Evolutionary conservation across 2,329 filamentous ascomycete genomes (phyloP).

Genomic region (Zymoseptoria pseudotritici): DNA sequence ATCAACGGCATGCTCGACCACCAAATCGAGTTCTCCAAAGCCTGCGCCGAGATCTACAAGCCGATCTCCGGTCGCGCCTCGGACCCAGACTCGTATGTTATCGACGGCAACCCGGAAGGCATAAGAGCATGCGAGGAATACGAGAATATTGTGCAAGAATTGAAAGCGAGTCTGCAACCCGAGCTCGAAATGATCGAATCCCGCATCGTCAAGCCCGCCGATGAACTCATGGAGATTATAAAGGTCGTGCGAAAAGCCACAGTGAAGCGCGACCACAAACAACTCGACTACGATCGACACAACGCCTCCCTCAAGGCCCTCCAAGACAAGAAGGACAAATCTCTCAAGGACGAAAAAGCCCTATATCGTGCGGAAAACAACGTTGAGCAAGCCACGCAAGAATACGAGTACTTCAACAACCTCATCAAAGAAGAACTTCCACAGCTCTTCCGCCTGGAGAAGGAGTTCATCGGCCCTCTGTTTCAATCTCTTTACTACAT

Average conservation of each 20-base stretch:
- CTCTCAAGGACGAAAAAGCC: conserved; percentile 92
- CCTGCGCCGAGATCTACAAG: conserved; percentile 94
- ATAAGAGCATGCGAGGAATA: conserved; percentile 96
- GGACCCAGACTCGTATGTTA: conserved; percentile 74
- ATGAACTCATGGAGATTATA: conserved; percentile 89
- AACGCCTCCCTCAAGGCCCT: conserved; percentile 80
- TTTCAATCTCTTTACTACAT: conserved; percentile 99
- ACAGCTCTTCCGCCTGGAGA: conserved; percentile 80
- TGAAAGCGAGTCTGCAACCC: conserved; percentile 79
- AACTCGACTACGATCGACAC: conserved; percentile 90
- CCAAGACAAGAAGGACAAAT: conserved; percentile 95
- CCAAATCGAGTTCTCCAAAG: conserved; percentile 97
- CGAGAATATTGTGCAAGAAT: conserved; percentile 78
- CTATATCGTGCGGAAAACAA: conserved; percentile 93
- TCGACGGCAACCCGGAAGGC: conserved; percentile 84
- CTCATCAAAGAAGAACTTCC: conserved; percentile 92
- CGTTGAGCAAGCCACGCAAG: conserved; percentile 82
- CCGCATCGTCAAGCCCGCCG: conserved; percentile 82
- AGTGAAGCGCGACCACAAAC: conserved; percentile 90
- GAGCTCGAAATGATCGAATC: conserved; percentile 97
- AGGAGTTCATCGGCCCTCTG: conserved; percentile 89
- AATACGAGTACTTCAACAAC: conserved; percentile 98
- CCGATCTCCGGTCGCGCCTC: conserved; percentile 94
- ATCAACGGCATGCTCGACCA: conserved; percentile 97
- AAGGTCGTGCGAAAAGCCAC: conserved; percentile 88